A percentile compares a stretch with the other conserved stretches of the same genome.
These are phyloP conservation scores for Cryptosporidium bovis DNA, from an alignment of 169 alveolate genomes.

Conservation along the genomic window DNA sequence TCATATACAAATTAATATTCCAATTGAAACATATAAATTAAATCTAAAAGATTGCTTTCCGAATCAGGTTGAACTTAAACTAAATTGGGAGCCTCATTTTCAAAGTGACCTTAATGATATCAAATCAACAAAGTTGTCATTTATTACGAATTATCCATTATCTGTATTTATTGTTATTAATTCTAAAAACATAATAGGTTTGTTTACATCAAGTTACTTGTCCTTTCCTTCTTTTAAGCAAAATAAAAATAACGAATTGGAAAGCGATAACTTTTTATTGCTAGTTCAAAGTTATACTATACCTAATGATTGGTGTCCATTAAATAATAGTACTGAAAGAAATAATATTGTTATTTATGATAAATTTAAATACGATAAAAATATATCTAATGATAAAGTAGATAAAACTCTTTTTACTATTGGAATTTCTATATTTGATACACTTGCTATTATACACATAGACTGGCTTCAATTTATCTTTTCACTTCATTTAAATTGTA, in stretches of 20 bases:
- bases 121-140: neutral
- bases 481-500: slow-evolving; percentile 11
- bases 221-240: slow-evolving; percentile 26
- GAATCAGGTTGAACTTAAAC: slow-evolving; percentile 5
- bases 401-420: slow-evolving; percentile 8
- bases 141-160: slow-evolving; percentile 48
- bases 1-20: neutral
- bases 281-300: neutral
- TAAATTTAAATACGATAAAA: neutral
- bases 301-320: neutral
- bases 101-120: neutral
- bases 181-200: slow-evolving; percentile 36
- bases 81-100: neutral
- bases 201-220: slow-evolving; percentile 30
- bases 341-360: neutral
- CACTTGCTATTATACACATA: slow-evolving; percentile 1
- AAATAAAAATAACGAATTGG: neutral
- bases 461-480: slow-evolving; percentile 51
- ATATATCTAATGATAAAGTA: no score
- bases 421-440: neutral
- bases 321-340: neutral
- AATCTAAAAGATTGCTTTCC: neutral
- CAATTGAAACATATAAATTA: neutral
- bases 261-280: neutral
- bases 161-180: slow-evolving; percentile 25